phyloP scores from a whole-genome alignment of 2,329 filamentous ascomycete species.

The Massarina eburnea region DNA sequence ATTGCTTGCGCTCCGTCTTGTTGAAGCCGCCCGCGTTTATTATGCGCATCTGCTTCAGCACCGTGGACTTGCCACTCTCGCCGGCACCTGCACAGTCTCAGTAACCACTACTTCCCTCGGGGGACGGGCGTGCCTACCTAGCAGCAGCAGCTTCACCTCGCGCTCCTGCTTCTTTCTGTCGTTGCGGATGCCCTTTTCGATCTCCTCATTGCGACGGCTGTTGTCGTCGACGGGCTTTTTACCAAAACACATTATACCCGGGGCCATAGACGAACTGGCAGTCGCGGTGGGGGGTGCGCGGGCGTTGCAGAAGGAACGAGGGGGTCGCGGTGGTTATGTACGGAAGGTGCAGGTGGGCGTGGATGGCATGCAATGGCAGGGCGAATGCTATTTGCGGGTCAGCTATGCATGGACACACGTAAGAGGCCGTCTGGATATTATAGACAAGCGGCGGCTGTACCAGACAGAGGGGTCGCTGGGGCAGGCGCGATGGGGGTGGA shows the following conservation, averaged over 20 bases:
- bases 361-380: conserved; percentile 7
- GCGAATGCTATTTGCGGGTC: conserved; percentile 14
- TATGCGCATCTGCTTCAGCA: conserved; percentile 98
- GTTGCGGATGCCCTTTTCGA: conserved; percentile 80
- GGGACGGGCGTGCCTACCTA: conserved; percentile 64
- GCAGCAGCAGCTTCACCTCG: conserved; percentile 89
- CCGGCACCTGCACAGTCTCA: conserved; percentile 69
- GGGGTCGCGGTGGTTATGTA: background rate
- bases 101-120: conserved; percentile 23
- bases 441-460: conserved; percentile 4
- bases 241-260: conserved; percentile 55
- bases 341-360: conserved; percentile 3
- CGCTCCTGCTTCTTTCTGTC: conserved; percentile 85
- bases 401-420: conserved; percentile 11
- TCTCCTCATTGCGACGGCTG: conserved; percentile 62
- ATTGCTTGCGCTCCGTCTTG: conserved; percentile 86
- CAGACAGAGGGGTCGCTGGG: conserved; percentile 6
- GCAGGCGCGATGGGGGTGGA: background rate
- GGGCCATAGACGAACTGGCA: conserved; percentile 31
- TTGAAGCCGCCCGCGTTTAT: conserved; percentile 94
- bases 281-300: conserved; percentile 2
- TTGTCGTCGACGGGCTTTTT: conserved; percentile 52
- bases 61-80: conserved; percentile 94
- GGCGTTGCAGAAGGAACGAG: conserved; percentile 5
- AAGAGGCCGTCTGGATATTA: conserved; percentile 1